Conservation (phyloP, 768 basidiomycete species). For the Nidularia sp. region DNA sequence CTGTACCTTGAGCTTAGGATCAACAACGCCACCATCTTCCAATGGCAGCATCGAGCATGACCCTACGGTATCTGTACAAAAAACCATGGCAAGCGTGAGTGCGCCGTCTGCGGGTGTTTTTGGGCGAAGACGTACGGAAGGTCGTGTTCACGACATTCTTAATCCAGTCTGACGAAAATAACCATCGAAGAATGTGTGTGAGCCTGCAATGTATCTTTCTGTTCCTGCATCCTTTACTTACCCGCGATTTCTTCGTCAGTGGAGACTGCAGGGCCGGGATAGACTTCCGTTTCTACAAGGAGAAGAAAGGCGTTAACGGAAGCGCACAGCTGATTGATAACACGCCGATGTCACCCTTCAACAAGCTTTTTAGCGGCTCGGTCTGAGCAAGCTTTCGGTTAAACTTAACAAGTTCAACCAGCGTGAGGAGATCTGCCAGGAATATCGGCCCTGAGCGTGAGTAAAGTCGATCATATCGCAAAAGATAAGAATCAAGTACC, state of each 20-base stretch:
- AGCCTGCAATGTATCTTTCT: not conserved
- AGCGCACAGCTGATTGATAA: not conserved
- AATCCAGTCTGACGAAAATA: conserved; percentile 13
- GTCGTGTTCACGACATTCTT: conserved; percentile 15
- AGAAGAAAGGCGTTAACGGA: too few species aligned
- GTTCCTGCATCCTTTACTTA: too few species aligned
- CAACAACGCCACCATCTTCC: conserved; percentile 48
- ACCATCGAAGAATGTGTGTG: not conserved
- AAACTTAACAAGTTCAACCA: conserved; percentile 29
- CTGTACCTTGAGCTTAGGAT: conserved; percentile 36
- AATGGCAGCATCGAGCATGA: conserved; percentile 52
- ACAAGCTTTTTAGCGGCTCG: conserved; percentile 20
- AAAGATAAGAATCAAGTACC: conserved; percentile 18
- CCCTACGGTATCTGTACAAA: conserved; percentile 36
- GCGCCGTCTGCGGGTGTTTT: not conserved
- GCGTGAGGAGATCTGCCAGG: conserved; percentile 21
- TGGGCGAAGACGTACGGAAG: conserved; percentile 14
- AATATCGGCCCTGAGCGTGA: not conserved
- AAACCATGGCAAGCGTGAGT: not conserved
- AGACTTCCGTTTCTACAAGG: too few species aligned
- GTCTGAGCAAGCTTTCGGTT: conserved; percentile 15
- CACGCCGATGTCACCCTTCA: conserved; percentile 31
- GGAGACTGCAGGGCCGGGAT: too few species aligned
- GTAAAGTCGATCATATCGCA: not conserved
- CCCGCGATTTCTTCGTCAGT: too few species aligned